Evolutionary conservation across 2,329 filamentous ascomycete species (phyloP), one percentile per base, ranked within the genome.

Genomic region (Dothistroma septosporum): DNA sequence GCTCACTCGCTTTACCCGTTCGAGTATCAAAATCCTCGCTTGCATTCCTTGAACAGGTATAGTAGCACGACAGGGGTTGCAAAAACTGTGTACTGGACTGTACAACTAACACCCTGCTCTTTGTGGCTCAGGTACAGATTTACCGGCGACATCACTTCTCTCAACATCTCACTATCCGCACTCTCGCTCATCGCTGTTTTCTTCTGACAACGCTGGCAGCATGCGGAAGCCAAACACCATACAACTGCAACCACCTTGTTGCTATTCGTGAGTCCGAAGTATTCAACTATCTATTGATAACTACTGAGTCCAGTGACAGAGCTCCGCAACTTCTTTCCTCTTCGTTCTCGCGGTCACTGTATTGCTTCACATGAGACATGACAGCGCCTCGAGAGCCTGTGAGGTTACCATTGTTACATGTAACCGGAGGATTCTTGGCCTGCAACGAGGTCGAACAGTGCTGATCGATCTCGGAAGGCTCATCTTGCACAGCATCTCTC

Each of bases 101-200:
- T n/a, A n/a, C 10, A 16, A 16, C 33, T 37, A 16, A 37, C 33
- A 37, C 33, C 10, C 33, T 37, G 4, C 14, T 37, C 3, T 9
- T 37, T 37, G 87, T 28, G 6, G 24, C 3, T 56, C 33, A 58
- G 54, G 48, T 32, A 24, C 19, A 21, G 53, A 35, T 61, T 64
- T 35, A 16, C 53, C n/a, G 62, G 59, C 12, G 62, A 61, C 44
- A 37, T 61, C 9, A 33, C 55, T 6, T 64, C 62, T 1, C n/a
- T 64, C 7, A 32, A 57, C 22, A 22, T 59, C 11, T 62, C 62
- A 14, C 60, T 62, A 2, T 11, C 61, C 10, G 50, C 62, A 14
- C 53, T 64, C n/a, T 55, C 62, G 24, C 22, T 57, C 14, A 62
- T 64, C 12, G 60, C 58, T 12, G 35, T 61, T 16, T 62, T 64